Percentiles rank a stretch among this genome's conserved stretches.
phyloP scores from a whole-genome alignment of 371 early-diverging fungal species.

The Enteropsectra breve region DNA sequence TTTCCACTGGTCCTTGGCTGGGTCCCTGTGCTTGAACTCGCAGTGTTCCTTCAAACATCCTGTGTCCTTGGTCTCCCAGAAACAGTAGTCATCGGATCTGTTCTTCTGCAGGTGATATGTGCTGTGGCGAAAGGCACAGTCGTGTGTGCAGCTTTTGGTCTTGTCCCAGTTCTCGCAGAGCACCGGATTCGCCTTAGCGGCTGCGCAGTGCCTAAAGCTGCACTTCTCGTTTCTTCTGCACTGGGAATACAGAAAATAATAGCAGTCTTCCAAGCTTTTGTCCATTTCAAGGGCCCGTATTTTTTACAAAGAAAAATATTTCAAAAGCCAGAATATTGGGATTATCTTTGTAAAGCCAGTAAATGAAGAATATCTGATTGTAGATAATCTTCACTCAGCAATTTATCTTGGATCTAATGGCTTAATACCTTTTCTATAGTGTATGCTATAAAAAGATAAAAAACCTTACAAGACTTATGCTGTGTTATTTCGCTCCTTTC shows the following conservation, averaged over 20 bases:
- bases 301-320: no score
- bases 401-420: no score
- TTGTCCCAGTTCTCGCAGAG: conserved; percentile 54
- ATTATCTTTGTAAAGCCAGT: no score
- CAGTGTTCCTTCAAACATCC: conserved; percentile 57
- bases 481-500: no score
- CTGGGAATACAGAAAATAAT: conserved; percentile 59
- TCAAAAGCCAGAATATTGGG: no score
- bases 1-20: conserved; percentile 52
- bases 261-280: conserved; percentile 57
- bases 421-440: no score
- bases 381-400: no score
- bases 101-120: conserved; percentile 55
- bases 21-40: conserved; percentile 52
- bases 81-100: conserved; percentile 47
- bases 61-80: conserved; percentile 55
- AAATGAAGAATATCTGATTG: no score
- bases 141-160: conserved; percentile 40
- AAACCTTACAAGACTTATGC: no score
- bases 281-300: no score
- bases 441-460: no score
- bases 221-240: conserved; percentile 53
- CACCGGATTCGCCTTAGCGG: conserved; percentile 46
- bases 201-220: conserved; percentile 52
- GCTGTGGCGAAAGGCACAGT: conserved; percentile 58